Evolutionary conservation across 208 protist species (phyloP), one percentile per base, ranked within the genome.

Genomic region (Plasmodiophora brassicae): DNA sequence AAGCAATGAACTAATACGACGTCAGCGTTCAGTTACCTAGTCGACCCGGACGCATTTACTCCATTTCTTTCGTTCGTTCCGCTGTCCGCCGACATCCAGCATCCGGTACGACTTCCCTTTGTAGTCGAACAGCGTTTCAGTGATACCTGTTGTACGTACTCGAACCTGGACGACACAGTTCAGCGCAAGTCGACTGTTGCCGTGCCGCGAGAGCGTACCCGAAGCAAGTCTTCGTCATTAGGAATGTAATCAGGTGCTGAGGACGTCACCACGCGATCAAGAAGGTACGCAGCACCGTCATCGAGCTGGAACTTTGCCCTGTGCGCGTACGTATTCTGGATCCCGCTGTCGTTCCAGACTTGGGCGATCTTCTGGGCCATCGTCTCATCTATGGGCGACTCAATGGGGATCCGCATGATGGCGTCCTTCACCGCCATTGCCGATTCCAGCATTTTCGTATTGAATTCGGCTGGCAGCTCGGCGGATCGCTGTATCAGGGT

Each of bases 1-100:
- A 96, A 96, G 89, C 92, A 95, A 65, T 96, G 94, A 71, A 97
- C 78, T 89, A 57, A 57, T 57, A 25, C 50, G 25, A 28, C 25
- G 25, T 57, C 14, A 57, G 50, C 25, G 14, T 57, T 28, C 50
- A 57, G 25, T 28, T 57, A 57, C 14, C 25, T 14, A 57, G 25
- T 28, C 50, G 14, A 57, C 94, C 91, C 87, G 96, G 96, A 78
- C 90, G 94, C 72, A n/a, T n/a, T 95, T 92, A 53, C 96, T 94
- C 94, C 95, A 96, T 85, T 96, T 96, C 41, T 92, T 86, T 36
- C 95, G 84, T 88, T 96, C 94, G 43, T 92, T 93, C 0, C 95
- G 84, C 89, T 97, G 95, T 36, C 95, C 95, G 38, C 95, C 95
- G 8, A 97, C 95, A 91, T 97, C 95, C 14, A 90, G 91, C 71